A percentile compares a stretch with the other conserved stretches of the same genome.
phyloP scores from a whole-genome alignment of 2,329 filamentous ascomycete species.

The Huntiella moniliformis region DNA sequence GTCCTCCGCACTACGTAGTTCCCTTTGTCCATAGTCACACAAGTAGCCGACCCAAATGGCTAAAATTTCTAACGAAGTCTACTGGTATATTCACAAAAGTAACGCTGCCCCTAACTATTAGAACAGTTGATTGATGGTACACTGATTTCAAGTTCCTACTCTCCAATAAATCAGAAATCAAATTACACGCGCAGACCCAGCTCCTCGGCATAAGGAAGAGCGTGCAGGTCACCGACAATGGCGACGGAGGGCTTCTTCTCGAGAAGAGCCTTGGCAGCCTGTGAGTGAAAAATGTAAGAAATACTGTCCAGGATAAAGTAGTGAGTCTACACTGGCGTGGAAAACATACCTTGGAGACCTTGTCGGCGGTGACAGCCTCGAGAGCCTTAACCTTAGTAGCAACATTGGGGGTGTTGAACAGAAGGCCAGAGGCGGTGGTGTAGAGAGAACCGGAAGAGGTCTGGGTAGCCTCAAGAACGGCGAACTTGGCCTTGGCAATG shows the following conservation, averaged over 20 bases:
- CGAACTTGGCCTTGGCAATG: conserved; percentile 82
- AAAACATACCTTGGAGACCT: conserved; percentile 27
- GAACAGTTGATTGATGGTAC: conserved; percentile 13
- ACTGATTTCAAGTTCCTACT: conserved; percentile 12
- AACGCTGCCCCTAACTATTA: conserved; percentile 15
- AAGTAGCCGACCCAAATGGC: background rate
- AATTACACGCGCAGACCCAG: conserved; percentile 84
- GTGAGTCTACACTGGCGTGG: background rate
- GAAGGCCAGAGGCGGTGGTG: conserved; percentile 64
- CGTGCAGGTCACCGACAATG: conserved; percentile 76
- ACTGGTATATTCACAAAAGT: conserved; percentile 28
- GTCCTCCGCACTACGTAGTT: too few species aligned
- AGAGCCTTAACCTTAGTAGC: conserved; percentile 61
- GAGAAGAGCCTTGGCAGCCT: conserved; percentile 78
- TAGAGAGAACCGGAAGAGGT: conserved; percentile 60
- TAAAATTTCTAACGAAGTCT: conserved; percentile 18
- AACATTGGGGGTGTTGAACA: conserved; percentile 68
- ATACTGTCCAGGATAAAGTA: background rate
- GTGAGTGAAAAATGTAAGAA: conserved; percentile 18
- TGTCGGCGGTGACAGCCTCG: conserved; percentile 63
- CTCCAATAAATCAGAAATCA: conserved; percentile 12
- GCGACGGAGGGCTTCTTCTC: conserved; percentile 79
- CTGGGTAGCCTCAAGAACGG: conserved; percentile 66
- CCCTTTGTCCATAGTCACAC: too few species aligned
- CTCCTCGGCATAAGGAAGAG: conserved; percentile 83